Conservation (phyloP, 2,329 filamentous ascomycete species). For the Neonectria neomacrospora region DNA sequence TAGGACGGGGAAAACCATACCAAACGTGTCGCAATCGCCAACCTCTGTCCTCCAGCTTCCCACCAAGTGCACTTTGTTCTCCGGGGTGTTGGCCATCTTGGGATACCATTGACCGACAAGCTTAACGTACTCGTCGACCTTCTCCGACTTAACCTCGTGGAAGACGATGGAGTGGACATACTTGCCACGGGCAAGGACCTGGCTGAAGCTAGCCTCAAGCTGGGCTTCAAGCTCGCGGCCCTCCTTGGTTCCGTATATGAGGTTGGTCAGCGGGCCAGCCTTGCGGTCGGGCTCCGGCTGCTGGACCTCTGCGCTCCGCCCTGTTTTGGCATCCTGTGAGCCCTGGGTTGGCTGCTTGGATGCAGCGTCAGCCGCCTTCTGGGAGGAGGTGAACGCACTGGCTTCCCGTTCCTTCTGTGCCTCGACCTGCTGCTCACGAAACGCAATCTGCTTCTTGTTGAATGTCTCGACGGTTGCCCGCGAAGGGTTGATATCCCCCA, state of each 20-base stretch:
- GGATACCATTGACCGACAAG: constrained; percentile 94
- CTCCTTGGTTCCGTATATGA: constrained; percentile 98
- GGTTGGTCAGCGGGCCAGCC: constrained; percentile 78
- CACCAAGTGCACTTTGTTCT: constrained; percentile 95
- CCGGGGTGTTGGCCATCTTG: constrained; percentile 81
- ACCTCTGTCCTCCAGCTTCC: constrained; percentile 99
- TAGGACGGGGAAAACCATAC: constrained; percentile 62
- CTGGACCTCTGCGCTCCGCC: constrained; percentile 64
- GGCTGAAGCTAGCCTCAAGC: constrained; percentile 95
- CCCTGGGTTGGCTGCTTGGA: constrained; percentile 54
- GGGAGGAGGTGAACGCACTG: constrained; percentile 70
- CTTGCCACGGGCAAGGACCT: constrained; percentile 94
- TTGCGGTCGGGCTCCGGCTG: constrained; percentile 71
- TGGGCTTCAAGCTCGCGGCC: constrained; percentile 93
- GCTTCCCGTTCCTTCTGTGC: constrained; percentile 86
- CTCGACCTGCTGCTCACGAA: constrained; percentile 83
- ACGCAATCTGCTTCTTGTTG: constrained; percentile 84
- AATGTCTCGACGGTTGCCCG: constrained; percentile 79
- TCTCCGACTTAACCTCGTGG: constrained; percentile 94
- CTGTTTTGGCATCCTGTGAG: constrained; percentile 52
- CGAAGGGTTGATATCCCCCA: constrained; percentile 80
- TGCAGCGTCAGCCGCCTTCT: constrained; percentile 56
- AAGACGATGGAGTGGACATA: constrained; percentile 98
- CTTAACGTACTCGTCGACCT: constrained; percentile 92
- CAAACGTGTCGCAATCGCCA: constrained; percentile 95